A percentile compares a stretch with the other conserved stretches of the same genome.
phyloP scores from a whole-genome alignment of 345 rosid species.

The Carallia pectinifolia region DNA sequence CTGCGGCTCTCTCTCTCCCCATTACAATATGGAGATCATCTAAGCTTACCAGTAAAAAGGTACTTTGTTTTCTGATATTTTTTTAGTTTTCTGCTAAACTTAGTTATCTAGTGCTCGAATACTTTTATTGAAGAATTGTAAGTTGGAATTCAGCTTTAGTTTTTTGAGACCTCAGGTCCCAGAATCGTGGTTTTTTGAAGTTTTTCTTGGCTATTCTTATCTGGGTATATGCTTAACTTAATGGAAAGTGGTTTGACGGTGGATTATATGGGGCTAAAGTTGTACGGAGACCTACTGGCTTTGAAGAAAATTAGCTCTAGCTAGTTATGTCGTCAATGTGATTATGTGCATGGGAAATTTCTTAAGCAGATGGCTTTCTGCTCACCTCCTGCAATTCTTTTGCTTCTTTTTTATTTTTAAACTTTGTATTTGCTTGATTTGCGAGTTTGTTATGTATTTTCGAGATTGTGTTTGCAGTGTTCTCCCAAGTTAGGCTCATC shows the following conservation, averaged over 20 bases:
- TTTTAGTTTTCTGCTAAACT: not conserved
- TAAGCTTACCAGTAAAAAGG: conserved; percentile 55
- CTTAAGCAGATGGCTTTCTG: not conserved
- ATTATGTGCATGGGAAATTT: not conserved
- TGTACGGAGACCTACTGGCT: not conserved
- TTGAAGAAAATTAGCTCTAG: not conserved
- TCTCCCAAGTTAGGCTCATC: not conserved
- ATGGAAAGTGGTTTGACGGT: not conserved
- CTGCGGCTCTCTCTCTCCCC: conserved; percentile 73
- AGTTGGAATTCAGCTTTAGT: not conserved
- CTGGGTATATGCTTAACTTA: conserved; percentile 8
- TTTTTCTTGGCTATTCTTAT: conserved; percentile 1
- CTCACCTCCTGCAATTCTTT: not conserved
- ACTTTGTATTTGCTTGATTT: not conserved
- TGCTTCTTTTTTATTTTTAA: conserved; percentile 1
- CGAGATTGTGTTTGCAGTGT: not conserved
- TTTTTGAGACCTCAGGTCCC: not conserved
- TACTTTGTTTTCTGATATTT: conserved; percentile 21
- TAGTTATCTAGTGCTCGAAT: not conserved
- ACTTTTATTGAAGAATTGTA: not conserved
- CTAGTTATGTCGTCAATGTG: not conserved
- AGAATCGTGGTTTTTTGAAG: conserved; percentile 3
- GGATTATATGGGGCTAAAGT: not conserved
- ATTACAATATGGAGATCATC: conserved; percentile 56
- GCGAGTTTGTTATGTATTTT: not conserved